Percentiles rank a stretch among this genome's conserved stretches.
phyloP scores from a whole-genome alignment of 2,329 filamentous ascomycete species.

The Penicillium sp. region DNA sequence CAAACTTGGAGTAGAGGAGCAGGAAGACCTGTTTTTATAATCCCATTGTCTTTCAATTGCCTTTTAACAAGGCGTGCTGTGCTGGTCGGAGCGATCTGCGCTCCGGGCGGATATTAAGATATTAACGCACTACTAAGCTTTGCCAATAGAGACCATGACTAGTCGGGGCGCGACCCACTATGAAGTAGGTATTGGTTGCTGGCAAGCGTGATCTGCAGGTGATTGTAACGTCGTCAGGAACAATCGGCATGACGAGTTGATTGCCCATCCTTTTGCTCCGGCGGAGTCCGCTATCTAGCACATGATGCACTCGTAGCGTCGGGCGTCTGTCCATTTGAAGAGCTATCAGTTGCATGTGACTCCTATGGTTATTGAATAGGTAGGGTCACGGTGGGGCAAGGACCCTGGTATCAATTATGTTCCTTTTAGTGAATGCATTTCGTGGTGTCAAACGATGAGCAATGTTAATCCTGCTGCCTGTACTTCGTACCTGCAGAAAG shows the following conservation, averaged over 20 bases:
- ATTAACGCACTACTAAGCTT: neutral
- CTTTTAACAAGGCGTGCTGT: no score
- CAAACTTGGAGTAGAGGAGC: no score
- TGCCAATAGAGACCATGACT: neutral
- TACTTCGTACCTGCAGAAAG: neutral
- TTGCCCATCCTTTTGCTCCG: neutral
- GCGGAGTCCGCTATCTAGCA: slow-evolving; percentile 1
- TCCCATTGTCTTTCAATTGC: neutral
- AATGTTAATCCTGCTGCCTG: neutral
- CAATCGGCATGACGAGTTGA: slow-evolving; percentile 19
- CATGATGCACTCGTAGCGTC: neutral
- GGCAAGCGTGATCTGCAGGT: neutral
- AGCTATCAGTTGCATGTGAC: no score
- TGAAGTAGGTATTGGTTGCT: slow-evolving; percentile 5
- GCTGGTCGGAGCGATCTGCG: neutral
- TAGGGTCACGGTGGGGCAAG: neutral
- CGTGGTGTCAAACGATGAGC: neutral
- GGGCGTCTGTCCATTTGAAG: neutral
- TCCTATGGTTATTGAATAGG: neutral
- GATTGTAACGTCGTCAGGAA: slow-evolving; percentile 18
- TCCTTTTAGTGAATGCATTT: neutral
- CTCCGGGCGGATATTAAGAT: neutral
- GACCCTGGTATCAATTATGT: neutral
- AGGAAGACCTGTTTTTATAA: neutral
- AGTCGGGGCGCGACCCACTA: neutral